Percentiles rank a stretch among this genome's conserved stretches.
Evolutionary conservation across 73 alveolate species (phyloP).

Genomic region (Tetrahymena malaccensis): DNA sequence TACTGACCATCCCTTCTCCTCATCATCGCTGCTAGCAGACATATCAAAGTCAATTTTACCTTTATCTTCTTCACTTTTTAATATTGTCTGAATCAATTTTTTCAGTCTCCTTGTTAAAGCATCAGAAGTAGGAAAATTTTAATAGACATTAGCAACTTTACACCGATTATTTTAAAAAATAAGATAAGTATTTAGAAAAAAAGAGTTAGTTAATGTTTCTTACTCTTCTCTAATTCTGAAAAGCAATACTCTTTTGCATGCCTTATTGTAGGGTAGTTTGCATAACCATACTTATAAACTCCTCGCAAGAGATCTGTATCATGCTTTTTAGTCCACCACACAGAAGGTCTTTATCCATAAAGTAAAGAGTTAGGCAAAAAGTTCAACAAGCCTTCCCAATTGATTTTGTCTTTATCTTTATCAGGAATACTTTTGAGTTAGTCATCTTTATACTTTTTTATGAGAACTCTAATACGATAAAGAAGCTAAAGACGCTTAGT

Average conservation of each 20-base stretch:
- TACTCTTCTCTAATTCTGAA: slow-evolving; percentile 75
- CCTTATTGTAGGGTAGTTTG: slow-evolving; percentile 82
- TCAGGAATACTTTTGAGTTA: slow-evolving; percentile 45
- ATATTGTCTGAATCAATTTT: slow-evolving; percentile 80
- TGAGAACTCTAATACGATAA: slow-evolving; percentile 69
- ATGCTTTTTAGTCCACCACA: slow-evolving; percentile 97
- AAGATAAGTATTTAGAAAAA: not conserved
- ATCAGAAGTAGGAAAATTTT: slow-evolving; percentile 97
- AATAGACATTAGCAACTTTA: slow-evolving; percentile 23
- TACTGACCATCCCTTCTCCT: slow-evolving; percentile 80
- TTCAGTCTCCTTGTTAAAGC: slow-evolving; percentile 91
- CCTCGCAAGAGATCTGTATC: slow-evolving; percentile 96
- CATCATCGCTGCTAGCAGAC: slow-evolving; percentile 55
- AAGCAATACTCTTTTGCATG: slow-evolving; percentile 70
- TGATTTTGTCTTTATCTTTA: slow-evolving; percentile 41
- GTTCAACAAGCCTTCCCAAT: slow-evolving; percentile 89
- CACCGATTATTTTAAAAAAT: not conserved
- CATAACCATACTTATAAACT: slow-evolving; percentile 95
- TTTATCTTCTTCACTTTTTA: slow-evolving; percentile 56
- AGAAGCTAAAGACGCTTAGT: slow-evolving; percentile 89
- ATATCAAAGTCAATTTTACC: slow-evolving; percentile 52
- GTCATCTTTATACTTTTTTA: slow-evolving; percentile 82
- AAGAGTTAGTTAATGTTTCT: not conserved
- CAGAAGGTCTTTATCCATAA: slow-evolving; percentile 93
- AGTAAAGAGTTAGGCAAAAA: slow-evolving; percentile 79